Evolutionary conservation across 2,329 filamentous ascomycete genomes (phyloP).

Genomic region (Alternaria gaisen): DNA sequence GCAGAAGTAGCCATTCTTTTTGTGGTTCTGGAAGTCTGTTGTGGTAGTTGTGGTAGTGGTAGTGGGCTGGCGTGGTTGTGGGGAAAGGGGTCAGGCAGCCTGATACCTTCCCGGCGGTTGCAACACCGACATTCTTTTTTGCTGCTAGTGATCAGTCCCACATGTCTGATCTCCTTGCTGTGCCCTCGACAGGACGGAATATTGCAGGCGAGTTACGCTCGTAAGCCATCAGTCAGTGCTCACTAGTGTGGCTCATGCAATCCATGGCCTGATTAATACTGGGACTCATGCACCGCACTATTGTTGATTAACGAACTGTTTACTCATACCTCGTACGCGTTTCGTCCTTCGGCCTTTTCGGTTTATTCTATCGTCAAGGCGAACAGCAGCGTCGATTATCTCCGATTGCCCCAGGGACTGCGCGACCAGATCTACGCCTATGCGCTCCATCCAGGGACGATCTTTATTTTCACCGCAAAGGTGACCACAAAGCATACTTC

Average conservation of each 20-base stretch:
- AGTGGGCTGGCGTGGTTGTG: neutral
- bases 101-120: slow-evolving; percentile 5
- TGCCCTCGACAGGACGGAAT: neutral
- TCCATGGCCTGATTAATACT: neutral
- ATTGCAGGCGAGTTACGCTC: neutral
- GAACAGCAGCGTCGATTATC: neutral
- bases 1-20: neutral
- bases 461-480: neutral
- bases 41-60: neutral
- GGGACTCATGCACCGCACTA: neutral
- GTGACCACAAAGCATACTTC: neutral
- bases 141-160: neutral
- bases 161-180: neutral
- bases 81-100: neutral
- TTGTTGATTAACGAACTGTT: neutral
- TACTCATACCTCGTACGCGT: neutral
- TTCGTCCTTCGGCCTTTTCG: neutral
- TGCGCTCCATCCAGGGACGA: neutral
- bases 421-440: neutral
- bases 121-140: neutral
- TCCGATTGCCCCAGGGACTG: neutral
- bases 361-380: neutral
- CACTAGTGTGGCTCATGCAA: neutral
- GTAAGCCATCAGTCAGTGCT: neutral
- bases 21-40: neutral